Evolutionary conservation across 208 protist species (phyloP).

Genomic region (Trypanosoma lewisi): DNA sequence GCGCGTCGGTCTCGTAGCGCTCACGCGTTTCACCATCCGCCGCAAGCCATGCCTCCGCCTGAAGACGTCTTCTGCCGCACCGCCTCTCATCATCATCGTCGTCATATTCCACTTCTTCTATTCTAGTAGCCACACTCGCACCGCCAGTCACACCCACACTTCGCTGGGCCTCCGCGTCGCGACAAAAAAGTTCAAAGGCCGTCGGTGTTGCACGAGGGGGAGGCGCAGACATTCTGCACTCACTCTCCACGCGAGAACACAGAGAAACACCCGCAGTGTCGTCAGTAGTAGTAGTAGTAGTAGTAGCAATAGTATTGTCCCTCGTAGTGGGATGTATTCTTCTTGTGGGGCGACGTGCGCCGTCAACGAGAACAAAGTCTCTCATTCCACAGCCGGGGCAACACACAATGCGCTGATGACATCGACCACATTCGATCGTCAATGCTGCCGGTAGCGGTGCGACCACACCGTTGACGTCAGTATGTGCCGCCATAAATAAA

Average conservation of each 20-base stretch:
- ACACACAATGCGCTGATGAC: conserved; percentile 14
- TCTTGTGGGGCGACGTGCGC: neutral
- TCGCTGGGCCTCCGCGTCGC: neutral
- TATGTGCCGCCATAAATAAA: neutral
- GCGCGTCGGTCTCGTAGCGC: conserved; percentile 9
- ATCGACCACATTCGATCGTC: conserved; percentile 15
- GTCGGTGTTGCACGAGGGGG: conserved; percentile 2
- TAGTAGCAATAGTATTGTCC: neutral
- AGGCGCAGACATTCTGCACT: too few species aligned
- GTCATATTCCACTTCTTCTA: neutral
- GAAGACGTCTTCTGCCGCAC: neutral
- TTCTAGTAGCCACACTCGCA: neutral
- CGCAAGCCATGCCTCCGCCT: conserved; percentile 35
- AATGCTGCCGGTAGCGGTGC: neutral
- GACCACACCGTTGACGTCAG: neutral
- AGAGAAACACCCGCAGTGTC: neutral
- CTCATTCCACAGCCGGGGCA: conserved; percentile 19
- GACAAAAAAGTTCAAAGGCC: conserved; percentile 25
- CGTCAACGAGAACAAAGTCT: conserved; percentile 6
- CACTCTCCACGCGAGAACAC: too few species aligned
- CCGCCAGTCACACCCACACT: too few species aligned
- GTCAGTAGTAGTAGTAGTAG: neutral
- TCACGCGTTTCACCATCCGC: conserved; percentile 18
- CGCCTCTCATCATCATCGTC: neutral
- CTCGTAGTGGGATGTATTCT: too few species aligned